Percentiles rank a stretch among this genome's conserved stretches.
Evolutionary conservation across 176 grass and related monocot genomes (phyloP).

Genomic region (Canna indica): DNA sequence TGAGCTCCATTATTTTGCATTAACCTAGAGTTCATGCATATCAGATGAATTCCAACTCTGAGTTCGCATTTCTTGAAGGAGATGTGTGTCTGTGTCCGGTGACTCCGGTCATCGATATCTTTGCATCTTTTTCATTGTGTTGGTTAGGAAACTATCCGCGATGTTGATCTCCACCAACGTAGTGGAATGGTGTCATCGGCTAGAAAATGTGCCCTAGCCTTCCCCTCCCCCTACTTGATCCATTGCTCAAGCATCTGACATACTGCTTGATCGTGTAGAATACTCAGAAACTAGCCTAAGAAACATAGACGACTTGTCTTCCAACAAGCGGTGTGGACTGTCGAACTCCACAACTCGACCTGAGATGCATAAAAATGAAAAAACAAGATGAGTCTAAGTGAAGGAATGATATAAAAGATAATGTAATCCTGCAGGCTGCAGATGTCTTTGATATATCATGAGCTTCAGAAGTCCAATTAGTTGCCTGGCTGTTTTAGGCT

Average conservation of each 20-base stretch:
- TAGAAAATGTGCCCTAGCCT: background rate
- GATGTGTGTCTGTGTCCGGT: background rate
- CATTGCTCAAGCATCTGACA: conserved; percentile 44
- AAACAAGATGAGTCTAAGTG: background rate
- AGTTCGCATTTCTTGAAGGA: background rate
- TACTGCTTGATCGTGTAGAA: conserved; percentile 65
- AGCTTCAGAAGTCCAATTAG: too few relatives aligned
- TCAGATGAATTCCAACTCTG: background rate
- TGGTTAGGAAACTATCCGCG: background rate
- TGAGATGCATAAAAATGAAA: conserved; percentile 27
- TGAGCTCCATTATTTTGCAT: conserved; percentile 9
- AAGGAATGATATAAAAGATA: background rate
- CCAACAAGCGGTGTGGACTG: conserved; percentile 58
- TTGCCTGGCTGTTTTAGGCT: too few relatives aligned
- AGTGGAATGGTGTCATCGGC: background rate
- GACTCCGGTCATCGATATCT: too few relatives aligned
- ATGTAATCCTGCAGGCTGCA: background rate
- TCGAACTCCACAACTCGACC: conserved; percentile 86
- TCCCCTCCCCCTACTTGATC: background rate
- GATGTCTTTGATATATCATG: background rate
- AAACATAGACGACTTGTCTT: conserved; percentile 92
- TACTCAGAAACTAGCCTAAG: conserved; percentile 86
- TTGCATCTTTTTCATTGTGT: background rate
- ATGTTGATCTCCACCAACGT: background rate
- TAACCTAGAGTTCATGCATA: background rate